A percentile compares a stretch with the other conserved stretches of the same genome.
Evolutionary conservation across 139 green algal genomes (phyloP).

Genomic region (Pleodorina starrii): DNA sequence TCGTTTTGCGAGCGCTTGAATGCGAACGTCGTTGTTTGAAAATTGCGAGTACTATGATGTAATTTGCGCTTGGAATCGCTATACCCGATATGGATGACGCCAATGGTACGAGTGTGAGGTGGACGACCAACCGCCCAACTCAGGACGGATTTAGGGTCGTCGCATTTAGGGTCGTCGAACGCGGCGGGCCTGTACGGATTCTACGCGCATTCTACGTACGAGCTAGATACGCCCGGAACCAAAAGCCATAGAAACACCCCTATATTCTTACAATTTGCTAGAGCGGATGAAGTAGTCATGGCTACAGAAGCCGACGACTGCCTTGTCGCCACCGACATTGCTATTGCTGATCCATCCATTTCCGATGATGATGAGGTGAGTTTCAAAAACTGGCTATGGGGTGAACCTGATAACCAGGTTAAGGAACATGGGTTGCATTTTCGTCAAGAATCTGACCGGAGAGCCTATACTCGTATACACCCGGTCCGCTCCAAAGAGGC

Average conservation of each 20-base stretch:
- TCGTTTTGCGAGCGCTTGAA: too few relatives aligned
- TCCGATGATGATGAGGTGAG: background rate
- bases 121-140: too few relatives aligned
- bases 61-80: too few relatives aligned
- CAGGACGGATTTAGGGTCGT: background rate
- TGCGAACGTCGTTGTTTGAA: too few relatives aligned
- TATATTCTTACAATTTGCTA: too few relatives aligned
- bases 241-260: too few relatives aligned
- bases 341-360: background rate
- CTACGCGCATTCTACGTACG: too few relatives aligned
- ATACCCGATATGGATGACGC: too few relatives aligned
- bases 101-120: too few relatives aligned
- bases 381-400: background rate
- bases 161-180: background rate
- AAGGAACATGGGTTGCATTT: background rate
- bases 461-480: background rate
- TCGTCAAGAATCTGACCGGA: background rate
- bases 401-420: background rate
- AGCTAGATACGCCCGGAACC: too few relatives aligned
- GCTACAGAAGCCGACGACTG: background rate
- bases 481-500: background rate
- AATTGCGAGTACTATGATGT: too few relatives aligned
- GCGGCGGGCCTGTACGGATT: too few relatives aligned
- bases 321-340: background rate
- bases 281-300: background rate